Evolutionary conservation across 1,284 basidiomycete species (phyloP).

Genomic region (Puccinia hordei): DNA sequence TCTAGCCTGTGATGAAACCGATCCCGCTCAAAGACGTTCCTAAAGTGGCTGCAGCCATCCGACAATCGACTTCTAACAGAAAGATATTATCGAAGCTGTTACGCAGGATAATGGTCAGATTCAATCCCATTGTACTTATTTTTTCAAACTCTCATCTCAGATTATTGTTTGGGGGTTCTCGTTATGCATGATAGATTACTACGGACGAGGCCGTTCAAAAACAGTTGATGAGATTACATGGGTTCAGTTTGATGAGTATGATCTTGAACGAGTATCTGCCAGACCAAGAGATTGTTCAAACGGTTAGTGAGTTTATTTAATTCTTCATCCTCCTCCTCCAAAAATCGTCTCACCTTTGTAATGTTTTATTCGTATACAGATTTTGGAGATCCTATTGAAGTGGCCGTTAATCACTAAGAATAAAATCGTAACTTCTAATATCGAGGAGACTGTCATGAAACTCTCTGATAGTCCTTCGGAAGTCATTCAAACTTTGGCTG

Average conservation of each 20-base stretch:
- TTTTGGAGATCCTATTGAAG: constrained; percentile 70
- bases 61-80: constrained; percentile 78
- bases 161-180: constrained; percentile 49
- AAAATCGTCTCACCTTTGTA: constrained; percentile 18
- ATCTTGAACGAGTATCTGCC: constrained; percentile 76
- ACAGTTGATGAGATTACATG: constrained; percentile 87
- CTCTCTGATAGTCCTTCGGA: constrained; percentile 64
- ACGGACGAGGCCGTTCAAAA: constrained; percentile 76
- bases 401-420: constrained; percentile 88
- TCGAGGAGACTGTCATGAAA: constrained; percentile 69
- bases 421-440: constrained; percentile 86
- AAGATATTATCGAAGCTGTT: constrained; percentile 82
- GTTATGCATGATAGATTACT: constrained; percentile 69
- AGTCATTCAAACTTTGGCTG: constrained; percentile 66
- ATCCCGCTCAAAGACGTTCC: constrained; percentile 78
- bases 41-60: constrained; percentile 86
- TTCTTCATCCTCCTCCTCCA: constrained; percentile 47
- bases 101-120: constrained; percentile 74
- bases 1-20: constrained; percentile 68
- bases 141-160: neutral
- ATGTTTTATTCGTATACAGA: constrained; percentile 62
- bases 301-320: constrained; percentile 63
- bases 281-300: constrained; percentile 71
- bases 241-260: constrained; percentile 87
- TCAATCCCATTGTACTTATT: constrained; percentile 29